A percentile compares a stretch with the other conserved stretches of the same genome.
phyloP scores from a whole-genome alignment of 2,329 filamentous ascomycete species.

The Elsinoe perseae region DNA sequence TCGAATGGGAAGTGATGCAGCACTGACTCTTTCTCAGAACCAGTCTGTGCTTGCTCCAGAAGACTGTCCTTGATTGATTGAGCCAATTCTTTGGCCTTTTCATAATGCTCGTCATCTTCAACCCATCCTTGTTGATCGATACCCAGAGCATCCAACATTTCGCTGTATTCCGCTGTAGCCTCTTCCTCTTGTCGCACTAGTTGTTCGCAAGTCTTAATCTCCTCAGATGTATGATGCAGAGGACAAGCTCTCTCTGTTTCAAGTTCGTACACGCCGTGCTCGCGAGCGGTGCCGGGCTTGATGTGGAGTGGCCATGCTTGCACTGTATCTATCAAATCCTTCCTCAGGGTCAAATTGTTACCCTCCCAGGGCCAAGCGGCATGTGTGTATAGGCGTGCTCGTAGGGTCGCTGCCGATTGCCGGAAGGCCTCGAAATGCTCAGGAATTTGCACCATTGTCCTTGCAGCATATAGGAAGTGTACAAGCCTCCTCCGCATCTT shows the following conservation, averaged over 20 bases:
- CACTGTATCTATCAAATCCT: conserved; percentile 20
- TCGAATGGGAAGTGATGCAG: conserved; percentile 4
- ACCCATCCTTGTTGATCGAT: conserved; percentile 22
- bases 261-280: not conserved
- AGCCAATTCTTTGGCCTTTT: conserved; percentile 18
- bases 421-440: conserved; percentile 16
- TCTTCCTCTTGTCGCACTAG: not conserved
- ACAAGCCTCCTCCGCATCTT: conserved; percentile 15
- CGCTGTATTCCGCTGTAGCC: not conserved
- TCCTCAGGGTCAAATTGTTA: conserved; percentile 23
- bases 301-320: conserved; percentile 15
- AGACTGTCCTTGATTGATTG: conserved; percentile 25
- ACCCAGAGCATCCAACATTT: not conserved
- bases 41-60: conserved; percentile 15
- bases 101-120: conserved; percentile 23
- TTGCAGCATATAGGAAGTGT: conserved; percentile 15
- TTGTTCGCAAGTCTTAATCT: not conserved
- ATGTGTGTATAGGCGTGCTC: conserved; percentile 13
- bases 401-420: conserved; percentile 14
- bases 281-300: not conserved
- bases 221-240: not conserved
- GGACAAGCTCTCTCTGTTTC: not conserved
- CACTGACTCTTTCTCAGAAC: conserved; percentile 6
- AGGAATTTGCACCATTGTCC: conserved; percentile 8
- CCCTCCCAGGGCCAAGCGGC: conserved; percentile 20